phyloP scores from a whole-genome alignment of 2,329 filamentous ascomycete genomes.

The Diaporthe sp. region DNA sequence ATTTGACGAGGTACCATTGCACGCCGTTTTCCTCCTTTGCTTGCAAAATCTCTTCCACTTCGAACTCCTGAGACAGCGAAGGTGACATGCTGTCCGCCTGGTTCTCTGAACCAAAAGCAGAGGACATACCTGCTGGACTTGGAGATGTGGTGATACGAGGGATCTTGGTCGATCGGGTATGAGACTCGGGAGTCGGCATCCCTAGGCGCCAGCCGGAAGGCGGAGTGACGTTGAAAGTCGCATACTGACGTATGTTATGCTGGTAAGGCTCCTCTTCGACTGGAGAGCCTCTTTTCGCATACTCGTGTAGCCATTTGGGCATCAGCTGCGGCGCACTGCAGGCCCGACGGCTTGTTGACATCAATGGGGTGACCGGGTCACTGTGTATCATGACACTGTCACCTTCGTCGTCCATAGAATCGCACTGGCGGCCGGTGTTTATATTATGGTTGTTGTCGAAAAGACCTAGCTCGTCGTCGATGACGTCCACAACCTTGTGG shows the following conservation, averaged over 20 bases:
- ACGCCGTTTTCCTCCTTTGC: neutral
- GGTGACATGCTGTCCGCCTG: neutral
- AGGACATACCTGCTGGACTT: neutral
- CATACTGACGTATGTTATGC: neutral
- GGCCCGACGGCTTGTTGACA: no score
- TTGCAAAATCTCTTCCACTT: neutral
- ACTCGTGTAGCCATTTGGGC: no score
- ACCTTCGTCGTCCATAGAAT: neutral
- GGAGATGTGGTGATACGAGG: neutral
- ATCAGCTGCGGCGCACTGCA: neutral
- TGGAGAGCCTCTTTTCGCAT: neutral
- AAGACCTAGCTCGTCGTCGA: neutral
- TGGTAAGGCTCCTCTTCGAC: neutral
- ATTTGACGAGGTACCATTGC: neutral
- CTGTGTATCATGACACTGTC: neutral
- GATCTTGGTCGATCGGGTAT: no score
- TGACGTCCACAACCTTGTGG: neutral
- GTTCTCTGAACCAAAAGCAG: accelerated
- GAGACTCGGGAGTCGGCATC: neutral
- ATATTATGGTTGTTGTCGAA: neutral
- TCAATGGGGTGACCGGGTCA: neutral
- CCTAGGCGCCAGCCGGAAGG: neutral
- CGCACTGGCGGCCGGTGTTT: neutral
- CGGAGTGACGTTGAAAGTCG: neutral
- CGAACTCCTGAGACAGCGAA: neutral